Base-by-base conservation (phyloP, 495 filamentous ascomycete species). In the Xylaria longipes region DNA sequence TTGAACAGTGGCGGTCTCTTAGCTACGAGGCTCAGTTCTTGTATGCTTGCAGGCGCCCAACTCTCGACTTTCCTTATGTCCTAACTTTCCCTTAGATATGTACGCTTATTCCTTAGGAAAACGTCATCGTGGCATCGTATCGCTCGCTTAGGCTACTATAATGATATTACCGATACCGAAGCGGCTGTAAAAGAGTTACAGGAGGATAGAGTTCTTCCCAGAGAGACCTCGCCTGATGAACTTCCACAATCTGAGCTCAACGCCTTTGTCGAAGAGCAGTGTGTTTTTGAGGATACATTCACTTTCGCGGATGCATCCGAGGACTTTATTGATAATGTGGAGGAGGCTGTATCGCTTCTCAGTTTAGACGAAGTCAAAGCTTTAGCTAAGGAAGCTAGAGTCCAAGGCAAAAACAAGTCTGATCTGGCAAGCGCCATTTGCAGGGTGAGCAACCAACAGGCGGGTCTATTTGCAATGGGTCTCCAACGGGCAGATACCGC, bases 61-160 rank as follows among this genome's bases (percentile, higher is more conserved):
- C 52, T 74, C 64, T 73, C 29, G 64, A 39, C 25, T 41, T 14
- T 3, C 1, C 57, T 22, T 22, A 14, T 65, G 48, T 66, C 64
- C 69, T 71, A 41, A 71, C 48, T 25, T 6, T 9, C 17, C 46
- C n/a, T 41, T 71, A 86, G 84, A 54, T 99, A 98, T 83, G 94
- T 98, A 15, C 91, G 96, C 15, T 82, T 99, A 7, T 99, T 99
- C 75, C 87, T 99, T 8, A 92, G 96, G 60, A 99, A 99, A 79
- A 96, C 93, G 1, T 90, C 93, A n/a, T 89, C 90, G 2, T 99
- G 96, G 96, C 94, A 97, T 82, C 93, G 96, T 41, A 88, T 95
- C 71, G 86, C 87, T 71, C 87, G 89, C 29, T 77, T 99, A 29
- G 87, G 88, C 0, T 97, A 97, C 76, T 89, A 94, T 75, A 88